Percentiles rank a stretch among this genome's conserved stretches.
phyloP scores from a whole-genome alignment of 345 rosid genomes.

The Reutealis trisperma region DNA sequence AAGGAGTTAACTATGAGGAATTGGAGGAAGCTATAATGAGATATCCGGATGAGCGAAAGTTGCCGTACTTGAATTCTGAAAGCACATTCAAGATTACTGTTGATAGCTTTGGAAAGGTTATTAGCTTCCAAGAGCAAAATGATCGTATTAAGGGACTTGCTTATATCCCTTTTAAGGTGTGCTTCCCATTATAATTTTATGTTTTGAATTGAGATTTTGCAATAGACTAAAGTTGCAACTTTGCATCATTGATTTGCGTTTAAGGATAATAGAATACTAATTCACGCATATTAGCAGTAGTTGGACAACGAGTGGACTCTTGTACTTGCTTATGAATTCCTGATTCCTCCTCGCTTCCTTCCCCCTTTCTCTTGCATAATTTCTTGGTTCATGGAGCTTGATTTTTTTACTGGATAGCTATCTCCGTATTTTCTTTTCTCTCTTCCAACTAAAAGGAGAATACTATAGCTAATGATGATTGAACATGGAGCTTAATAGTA shows the following conservation, averaged over 20 bases:
- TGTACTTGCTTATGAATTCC: no score
- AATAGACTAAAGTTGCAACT: not conserved
- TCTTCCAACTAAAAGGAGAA: not conserved
- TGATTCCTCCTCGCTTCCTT: no score
- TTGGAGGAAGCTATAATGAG: slow-evolving; percentile 57
- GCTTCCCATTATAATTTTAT: not conserved
- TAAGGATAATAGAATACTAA: not conserved
- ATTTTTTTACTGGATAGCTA: no score
- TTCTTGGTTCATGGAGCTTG: no score
- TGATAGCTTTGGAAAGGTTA: slow-evolving; percentile 79
- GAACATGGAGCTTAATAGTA: not conserved
- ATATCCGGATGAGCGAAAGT: slow-evolving; percentile 74
- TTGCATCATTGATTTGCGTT: not conserved
- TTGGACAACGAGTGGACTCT: not conserved
- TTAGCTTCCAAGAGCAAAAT: slow-evolving; percentile 74
- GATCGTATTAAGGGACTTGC: slow-evolving; percentile 60
- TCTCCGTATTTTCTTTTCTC: no score
- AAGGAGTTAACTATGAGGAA: slow-evolving; percentile 74
- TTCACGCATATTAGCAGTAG: not conserved
- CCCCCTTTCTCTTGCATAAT: no score
- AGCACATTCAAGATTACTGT: slow-evolving; percentile 71
- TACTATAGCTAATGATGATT: not conserved
- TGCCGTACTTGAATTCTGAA: slow-evolving; percentile 58
- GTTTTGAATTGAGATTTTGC: not conserved
- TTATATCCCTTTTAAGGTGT: slow-evolving; percentile 83